Evolutionary conservation across 2,329 filamentous ascomycete genomes (phyloP), one percentile per base, ranked within the genome.

Genomic region (Hortaea sp.): DNA sequence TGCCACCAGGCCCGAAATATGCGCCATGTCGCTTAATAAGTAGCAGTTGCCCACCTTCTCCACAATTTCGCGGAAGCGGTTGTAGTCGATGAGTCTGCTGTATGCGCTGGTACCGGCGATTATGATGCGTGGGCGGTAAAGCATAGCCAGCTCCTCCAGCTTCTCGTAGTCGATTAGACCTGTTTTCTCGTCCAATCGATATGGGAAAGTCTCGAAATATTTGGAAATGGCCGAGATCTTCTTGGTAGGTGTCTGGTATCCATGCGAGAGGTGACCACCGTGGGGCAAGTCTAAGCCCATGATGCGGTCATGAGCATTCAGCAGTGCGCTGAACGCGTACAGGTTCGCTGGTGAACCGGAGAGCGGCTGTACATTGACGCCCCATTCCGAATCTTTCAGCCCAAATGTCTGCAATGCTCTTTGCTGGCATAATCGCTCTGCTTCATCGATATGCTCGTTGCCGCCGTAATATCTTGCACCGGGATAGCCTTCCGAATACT

Each of bases 161-260:
- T 84, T 84, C 62, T 87, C 82, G 69, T 98, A 98, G 73, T 98
- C 89, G 62, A 98, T 98, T 57, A 90, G 75, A 49, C 92, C 92
- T 5, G 90, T 97, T 52, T 82, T 76, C 63, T 94, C 85, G 71
- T 95, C 81, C 45, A 97, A 78, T 49, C 88, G 83, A 75, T 98
- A 98, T 5, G 92, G 92, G 53, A 98, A 74, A 32, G 92, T 98
- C 73, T 98, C 92, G 66, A 98, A 98, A 73, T 98, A 98, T 65
- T 94, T 97, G 48, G 90, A 97, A 55, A 98, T 82, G 60, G 89
- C 88, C n/a, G 90, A 97, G 66, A 98, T 97, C 78, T 98, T 98
- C 76, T 85, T 87, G 64, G 84, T 81, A 30, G 92, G 87, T 31
- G 87, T 97, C 73, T 98, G 92, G 74, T 98, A 98, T 57, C 92